A percentile compares a stretch with the other conserved stretches of the same genome.
phyloP scores from a whole-genome alignment of 2,329 filamentous ascomycete species.

The Penicillium sp. region DNA sequence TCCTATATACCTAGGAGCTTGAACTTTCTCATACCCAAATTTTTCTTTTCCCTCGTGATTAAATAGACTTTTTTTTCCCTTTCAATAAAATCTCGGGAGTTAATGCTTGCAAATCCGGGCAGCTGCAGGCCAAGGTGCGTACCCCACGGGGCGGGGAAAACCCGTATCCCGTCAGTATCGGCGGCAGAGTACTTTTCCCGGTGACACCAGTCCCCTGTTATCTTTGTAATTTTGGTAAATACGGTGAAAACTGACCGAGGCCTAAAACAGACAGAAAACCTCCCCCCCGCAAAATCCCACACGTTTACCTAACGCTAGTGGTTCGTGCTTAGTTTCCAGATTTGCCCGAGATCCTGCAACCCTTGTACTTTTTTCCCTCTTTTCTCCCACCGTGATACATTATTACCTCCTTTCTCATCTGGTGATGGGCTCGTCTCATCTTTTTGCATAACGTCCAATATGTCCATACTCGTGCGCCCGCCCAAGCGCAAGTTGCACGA shows the following conservation, averaged over 20 bases:
- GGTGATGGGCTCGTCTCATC: conserved; percentile 12
- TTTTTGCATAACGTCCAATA: conserved; percentile 3
- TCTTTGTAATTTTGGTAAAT: not conserved
- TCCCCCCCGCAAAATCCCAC: not conserved
- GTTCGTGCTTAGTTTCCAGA: not conserved
- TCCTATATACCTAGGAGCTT: not conserved
- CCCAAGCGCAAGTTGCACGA: conserved; percentile 35
- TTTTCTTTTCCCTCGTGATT: not conserved
- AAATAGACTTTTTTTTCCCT: not conserved
- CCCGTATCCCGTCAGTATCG: not conserved
- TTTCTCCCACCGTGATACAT: not conserved
- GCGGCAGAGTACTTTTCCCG: not conserved
- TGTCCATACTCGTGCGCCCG: conserved; percentile 35
- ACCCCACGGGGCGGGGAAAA: conserved; percentile 2
- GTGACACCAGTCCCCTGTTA: not conserved
- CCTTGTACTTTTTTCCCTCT: not conserved
- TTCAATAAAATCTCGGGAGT: not conserved
- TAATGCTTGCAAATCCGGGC: not conserved
- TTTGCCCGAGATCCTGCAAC: not conserved
- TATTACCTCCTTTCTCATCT: not conserved
- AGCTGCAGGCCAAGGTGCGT: not conserved
- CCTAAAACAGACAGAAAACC: not conserved
- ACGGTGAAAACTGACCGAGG: not conserved
- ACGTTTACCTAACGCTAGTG: not conserved
- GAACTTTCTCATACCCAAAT: not conserved